Evolutionary conservation across 2,329 filamentous ascomycete genomes (phyloP).

Genomic region (Dactylellina sp.): DNA sequence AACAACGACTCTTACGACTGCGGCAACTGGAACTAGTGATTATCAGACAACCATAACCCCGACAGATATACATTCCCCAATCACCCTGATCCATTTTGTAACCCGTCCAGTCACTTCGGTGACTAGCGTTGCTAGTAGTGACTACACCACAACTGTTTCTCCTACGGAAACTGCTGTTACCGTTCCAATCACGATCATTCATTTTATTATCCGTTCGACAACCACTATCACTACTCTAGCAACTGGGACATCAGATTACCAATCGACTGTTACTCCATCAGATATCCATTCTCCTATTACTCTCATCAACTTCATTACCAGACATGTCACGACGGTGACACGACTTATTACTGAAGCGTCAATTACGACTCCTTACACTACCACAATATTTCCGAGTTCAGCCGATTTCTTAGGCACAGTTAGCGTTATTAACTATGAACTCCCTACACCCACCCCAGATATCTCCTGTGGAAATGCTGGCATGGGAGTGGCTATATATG

Average conservation of each 20-base stretch:
- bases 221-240: background rate
- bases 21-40: background rate
- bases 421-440: slow-evolving; percentile 1
- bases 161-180: background rate
- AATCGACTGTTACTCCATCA: background rate
- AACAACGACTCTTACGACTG: background rate
- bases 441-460: background rate
- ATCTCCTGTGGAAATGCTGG: slow-evolving; percentile 8
- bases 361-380: slow-evolving; percentile 5
- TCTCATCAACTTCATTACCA: background rate
- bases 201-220: background rate
- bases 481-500: slow-evolving; percentile 10
- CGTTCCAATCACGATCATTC: background rate
- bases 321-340: background rate
- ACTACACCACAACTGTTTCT: background rate
- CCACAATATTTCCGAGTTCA: background rate
- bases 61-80: background rate
- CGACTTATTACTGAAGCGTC: slow-evolving; percentile 1
- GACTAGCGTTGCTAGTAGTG: background rate
- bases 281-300: background rate
- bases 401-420: background rate
- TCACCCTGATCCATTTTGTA: slow-evolving; percentile 4
- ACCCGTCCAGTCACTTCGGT: background rate
- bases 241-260: background rate
- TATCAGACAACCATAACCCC: background rate